A percentile compares a stretch with the other conserved stretches of the same genome.
Conservation (phyloP, 306 rosid genomes). For the Alnus rubra region DNA sequence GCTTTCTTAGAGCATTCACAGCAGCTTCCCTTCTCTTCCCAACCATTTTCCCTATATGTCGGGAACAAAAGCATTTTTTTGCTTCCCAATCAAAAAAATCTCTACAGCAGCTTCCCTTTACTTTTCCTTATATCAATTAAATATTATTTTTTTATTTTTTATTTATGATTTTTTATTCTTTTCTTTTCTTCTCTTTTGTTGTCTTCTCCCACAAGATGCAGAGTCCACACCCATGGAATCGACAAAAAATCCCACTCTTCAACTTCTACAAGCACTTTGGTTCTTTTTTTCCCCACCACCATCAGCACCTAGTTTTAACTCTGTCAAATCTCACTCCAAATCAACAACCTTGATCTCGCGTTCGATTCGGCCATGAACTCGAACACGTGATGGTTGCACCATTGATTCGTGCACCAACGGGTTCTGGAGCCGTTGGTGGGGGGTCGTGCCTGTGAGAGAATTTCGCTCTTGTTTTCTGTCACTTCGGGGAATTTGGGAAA, state of each 20-base stretch:
- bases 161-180: too few relatives aligned
- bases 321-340: slow-evolving; percentile 21
- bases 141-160: too few relatives aligned
- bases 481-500: background rate
- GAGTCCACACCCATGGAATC: background rate
- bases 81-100: too few relatives aligned
- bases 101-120: too few relatives aligned
- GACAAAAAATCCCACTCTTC: background rate
- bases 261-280: slow-evolving; percentile 22
- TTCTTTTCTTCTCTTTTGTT: too few relatives aligned
- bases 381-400: slow-evolving; percentile 22
- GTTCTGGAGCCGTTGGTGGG: background rate
- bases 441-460: background rate
- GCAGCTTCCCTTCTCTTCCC: too few relatives aligned
- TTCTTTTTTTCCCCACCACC: slow-evolving; percentile 17
- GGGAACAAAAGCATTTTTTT: too few relatives aligned
- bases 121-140: too few relatives aligned
- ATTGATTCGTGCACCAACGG: slow-evolving; percentile 18
- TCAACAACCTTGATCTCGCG: background rate
- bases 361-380: background rate
- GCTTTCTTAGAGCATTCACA: background rate
- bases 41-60: too few relatives aligned
- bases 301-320: slow-evolving; percentile 20
- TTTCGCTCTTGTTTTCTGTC: background rate
- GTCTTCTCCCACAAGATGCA: too few relatives aligned